Conservation (phyloP, 2,329 filamentous ascomycete species). For the Graphiopsis chlorocephala region DNA sequence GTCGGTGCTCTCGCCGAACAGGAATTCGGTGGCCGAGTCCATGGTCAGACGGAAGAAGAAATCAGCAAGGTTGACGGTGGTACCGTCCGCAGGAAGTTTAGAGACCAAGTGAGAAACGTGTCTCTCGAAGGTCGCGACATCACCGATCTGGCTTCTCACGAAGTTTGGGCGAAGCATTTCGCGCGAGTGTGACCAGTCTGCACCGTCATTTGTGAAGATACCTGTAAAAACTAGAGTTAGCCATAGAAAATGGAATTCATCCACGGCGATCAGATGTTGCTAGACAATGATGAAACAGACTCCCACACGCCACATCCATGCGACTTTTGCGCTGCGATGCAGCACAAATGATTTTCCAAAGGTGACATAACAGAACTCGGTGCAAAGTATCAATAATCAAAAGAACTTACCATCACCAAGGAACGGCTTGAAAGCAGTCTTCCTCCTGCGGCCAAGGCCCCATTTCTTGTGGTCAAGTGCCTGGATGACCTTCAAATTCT, state of each 20-base stretch:
- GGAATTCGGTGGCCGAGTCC: constrained; percentile 65
- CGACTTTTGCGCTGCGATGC: background rate
- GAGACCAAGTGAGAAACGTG: constrained; percentile 59
- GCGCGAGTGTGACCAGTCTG: constrained; percentile 36
- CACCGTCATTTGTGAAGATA: constrained; percentile 48
- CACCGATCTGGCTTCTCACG: constrained; percentile 50
- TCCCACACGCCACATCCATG: background rate
- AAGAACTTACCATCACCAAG: constrained; percentile 41
- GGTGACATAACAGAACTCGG: background rate
- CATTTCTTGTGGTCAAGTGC: constrained; percentile 49
- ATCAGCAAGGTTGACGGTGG: constrained; percentile 56
- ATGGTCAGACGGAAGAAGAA: constrained; percentile 65
- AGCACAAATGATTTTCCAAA: background rate
- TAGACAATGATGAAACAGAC: too few relatives aligned
- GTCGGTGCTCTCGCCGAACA: constrained; percentile 55
- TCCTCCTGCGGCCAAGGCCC: constrained; percentile 37
- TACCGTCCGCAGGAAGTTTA: constrained; percentile 55
- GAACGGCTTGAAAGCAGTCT: constrained; percentile 38
- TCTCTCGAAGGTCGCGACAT: constrained; percentile 57
- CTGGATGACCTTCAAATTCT: constrained; percentile 49
- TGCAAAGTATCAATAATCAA: background rate
- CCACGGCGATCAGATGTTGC: too few relatives aligned
- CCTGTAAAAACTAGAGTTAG: constrained; percentile 14
- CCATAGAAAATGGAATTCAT: background rate
- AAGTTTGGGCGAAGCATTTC: constrained; percentile 56